phyloP scores from a whole-genome alignment of 2,329 filamentous ascomycete genomes.

The Aspergillus carbonarius region DNA sequence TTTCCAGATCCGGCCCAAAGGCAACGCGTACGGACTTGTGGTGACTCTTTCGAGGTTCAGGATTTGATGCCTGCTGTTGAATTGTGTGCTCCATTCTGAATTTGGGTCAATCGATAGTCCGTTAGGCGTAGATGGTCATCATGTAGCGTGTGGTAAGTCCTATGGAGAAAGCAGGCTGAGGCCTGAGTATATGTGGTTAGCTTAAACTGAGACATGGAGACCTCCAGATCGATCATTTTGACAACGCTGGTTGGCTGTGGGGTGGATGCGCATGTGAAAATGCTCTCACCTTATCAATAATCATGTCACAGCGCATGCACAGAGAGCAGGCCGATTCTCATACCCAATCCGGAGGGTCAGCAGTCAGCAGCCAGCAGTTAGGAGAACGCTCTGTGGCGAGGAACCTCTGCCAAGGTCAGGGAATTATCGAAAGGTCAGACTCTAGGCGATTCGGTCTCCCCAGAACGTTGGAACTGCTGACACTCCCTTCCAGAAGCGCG shows the following conservation, averaged over 20 bases:
- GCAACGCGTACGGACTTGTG: constrained; percentile 40
- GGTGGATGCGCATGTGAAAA: neutral
- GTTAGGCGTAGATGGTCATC: constrained; percentile 36
- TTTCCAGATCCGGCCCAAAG: constrained; percentile 41
- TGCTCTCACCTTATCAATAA: constrained; percentile 18
- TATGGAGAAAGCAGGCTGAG: neutral
- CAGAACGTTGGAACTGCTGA: neutral
- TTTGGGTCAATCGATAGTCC: constrained; percentile 33
- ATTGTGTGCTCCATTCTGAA: constrained; percentile 35
- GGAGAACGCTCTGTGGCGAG: neutral
- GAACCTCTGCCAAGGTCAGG: neutral
- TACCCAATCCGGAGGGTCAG: constrained; percentile 19
- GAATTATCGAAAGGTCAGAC: neutral
- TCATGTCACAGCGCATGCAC: constrained; percentile 17
- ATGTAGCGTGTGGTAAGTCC: constrained; percentile 17
- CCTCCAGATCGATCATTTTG: neutral
- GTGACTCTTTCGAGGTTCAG: constrained; percentile 32
- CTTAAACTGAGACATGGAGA: neutral
- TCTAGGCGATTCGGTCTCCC: neutral
- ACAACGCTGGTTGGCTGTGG: neutral
- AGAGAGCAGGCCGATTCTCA: constrained; percentile 13
- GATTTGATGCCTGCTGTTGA: constrained; percentile 27
- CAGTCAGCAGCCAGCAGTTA: constrained; percentile 4
- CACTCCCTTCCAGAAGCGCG: neutral
- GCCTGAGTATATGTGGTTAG: neutral